A percentile compares a stretch with the other conserved stretches of the same genome.
phyloP scores from a whole-genome alignment of 495 filamentous ascomycete genomes.

The Xylaria intraflava region DNA sequence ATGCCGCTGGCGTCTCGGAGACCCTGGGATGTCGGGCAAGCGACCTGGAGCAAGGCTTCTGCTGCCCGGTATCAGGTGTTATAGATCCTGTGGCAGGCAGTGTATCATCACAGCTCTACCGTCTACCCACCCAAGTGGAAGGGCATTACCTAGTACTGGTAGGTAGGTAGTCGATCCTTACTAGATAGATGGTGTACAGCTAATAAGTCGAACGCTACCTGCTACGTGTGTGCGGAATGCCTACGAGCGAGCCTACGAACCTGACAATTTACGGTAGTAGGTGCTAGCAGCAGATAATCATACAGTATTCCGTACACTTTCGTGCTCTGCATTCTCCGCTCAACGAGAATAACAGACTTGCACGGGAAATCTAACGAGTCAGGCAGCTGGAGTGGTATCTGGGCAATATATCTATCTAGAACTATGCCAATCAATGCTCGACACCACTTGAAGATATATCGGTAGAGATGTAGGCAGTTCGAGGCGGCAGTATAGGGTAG shows the following conservation, averaged over 20 bases:
- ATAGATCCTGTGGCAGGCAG: too few species aligned
- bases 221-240: too few species aligned
- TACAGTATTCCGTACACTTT: background rate
- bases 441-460: background rate
- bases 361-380: background rate
- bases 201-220: too few species aligned
- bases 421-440: background rate
- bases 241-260: too few species aligned
- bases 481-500: too few species aligned
- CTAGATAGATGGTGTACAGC: too few species aligned
- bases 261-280: too few species aligned
- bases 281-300: background rate
- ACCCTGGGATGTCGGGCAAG: background rate
- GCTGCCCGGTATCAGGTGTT: too few species aligned
- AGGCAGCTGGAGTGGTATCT: background rate
- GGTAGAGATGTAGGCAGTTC: background rate
- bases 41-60: constrained; percentile 3
- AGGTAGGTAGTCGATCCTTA: too few species aligned
- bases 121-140: too few species aligned
- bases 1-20: background rate
- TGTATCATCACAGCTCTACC: too few species aligned
- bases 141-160: too few species aligned
- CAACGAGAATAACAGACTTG: background rate
- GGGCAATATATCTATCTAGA: background rate
- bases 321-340: background rate